A percentile compares a stretch with the other conserved stretches of the same genome.
These are phyloP conservation scores for Dendrobium catenatum DNA, from an alignment of 106 monocot genomes.

Conservation along the genomic window DNA sequence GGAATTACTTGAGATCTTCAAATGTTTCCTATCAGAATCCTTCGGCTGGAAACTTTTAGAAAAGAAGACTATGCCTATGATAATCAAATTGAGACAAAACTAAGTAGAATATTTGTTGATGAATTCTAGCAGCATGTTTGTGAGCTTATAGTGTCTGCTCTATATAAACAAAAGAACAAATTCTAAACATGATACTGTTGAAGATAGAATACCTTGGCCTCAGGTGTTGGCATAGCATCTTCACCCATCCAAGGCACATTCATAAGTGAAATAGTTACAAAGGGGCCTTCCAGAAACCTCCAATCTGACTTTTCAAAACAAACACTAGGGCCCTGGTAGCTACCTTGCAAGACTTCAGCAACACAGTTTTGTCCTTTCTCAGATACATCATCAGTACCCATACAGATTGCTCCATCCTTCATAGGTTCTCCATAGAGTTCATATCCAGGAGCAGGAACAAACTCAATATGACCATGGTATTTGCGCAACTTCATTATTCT, in stretches of 20 bases:
- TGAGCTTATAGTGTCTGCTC: not conserved
- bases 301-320: slow-evolving; percentile 38
- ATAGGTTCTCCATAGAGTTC: slow-evolving; percentile 48
- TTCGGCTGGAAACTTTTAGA: not conserved
- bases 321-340: slow-evolving; percentile 52
- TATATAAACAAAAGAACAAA: not conserved
- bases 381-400: not conserved
- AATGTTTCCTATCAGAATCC: not conserved
- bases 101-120: no score
- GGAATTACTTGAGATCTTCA: no score
- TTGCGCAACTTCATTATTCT: slow-evolving; percentile 55
- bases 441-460: slow-evolving; percentile 73
- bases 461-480: slow-evolving; percentile 44
- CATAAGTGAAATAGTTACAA: slow-evolving; percentile 60
- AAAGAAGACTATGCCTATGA: not conserved
- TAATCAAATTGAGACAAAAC: not conserved
- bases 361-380: not conserved
- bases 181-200: not conserved
- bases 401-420: slow-evolving; percentile 2
- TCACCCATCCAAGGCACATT: slow-evolving; percentile 70
- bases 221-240: slow-evolving; percentile 62
- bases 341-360: slow-evolving; percentile 9
- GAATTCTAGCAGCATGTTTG: not conserved
- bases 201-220: slow-evolving; percentile 59
- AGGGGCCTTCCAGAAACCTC: slow-evolving; percentile 68